These are phyloP conservation scores for Stentor coeruleus DNA, from an alignment of 73 alveolate genomes.

Conservation along the genomic window DNA sequence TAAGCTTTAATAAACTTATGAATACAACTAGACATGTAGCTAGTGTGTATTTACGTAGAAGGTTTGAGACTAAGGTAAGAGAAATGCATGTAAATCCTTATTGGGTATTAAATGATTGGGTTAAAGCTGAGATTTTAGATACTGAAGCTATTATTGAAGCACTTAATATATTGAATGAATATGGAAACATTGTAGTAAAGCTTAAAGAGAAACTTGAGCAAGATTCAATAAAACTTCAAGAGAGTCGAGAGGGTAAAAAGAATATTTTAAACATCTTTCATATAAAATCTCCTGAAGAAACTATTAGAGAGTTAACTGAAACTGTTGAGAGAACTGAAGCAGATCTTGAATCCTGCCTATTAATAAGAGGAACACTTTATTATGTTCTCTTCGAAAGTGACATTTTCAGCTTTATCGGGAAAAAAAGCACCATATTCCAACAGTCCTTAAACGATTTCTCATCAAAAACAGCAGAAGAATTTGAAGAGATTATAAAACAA, in stretches of 20 bases:
- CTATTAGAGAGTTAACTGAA: not conserved
- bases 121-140: constrained; percentile 9
- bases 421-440: not conserved
- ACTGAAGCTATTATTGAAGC: constrained; percentile 16
- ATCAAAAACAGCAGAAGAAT: not conserved
- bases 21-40: not conserved
- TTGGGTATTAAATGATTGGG: constrained; percentile 16
- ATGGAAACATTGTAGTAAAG: not conserved
- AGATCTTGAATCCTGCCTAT: not conserved
- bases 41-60: not conserved
- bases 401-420: not conserved
- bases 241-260: not conserved
- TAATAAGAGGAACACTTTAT: not conserved
- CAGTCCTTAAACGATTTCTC: not conserved
- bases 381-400: not conserved
- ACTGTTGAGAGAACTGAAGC: not conserved
- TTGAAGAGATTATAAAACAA: not conserved
- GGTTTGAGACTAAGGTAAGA: not conserved
- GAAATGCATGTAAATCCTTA: constrained; percentile 18
- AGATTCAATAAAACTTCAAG: too few relatives aligned
- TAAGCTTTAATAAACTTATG: not conserved
- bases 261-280: too few relatives aligned
- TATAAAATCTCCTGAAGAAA: not conserved
- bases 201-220: not conserved
- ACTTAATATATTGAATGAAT: not conserved